phyloP scores from a whole-genome alignment of 148 eudicot species.

The Spergularia marina region DNA sequence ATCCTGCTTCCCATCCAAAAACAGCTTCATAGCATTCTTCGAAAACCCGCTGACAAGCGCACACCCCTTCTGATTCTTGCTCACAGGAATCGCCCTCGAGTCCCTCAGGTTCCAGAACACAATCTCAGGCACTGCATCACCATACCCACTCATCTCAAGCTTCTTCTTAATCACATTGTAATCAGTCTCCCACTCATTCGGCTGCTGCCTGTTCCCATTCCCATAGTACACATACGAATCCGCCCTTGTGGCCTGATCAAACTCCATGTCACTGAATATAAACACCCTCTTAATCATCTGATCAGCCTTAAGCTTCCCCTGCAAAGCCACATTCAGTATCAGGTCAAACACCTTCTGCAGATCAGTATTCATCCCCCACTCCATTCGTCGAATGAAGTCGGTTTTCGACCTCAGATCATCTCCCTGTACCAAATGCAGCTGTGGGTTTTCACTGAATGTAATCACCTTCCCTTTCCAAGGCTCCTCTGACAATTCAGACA shows the following conservation, averaged over 20 bases:
- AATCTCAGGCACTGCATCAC: slow-evolving; percentile 31
- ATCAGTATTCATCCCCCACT: slow-evolving; percentile 26
- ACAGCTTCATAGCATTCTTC: slow-evolving; percentile 35
- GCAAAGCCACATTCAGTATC: slow-evolving; percentile 22
- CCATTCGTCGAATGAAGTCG: slow-evolving; percentile 11
- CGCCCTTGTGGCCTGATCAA: slow-evolving; percentile 18
- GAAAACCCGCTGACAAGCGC: slow-evolving; percentile 32
- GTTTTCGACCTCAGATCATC: slow-evolving; percentile 3
- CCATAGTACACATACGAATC: background rate
- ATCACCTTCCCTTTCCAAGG: slow-evolving; percentile 37
- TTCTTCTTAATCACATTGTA: slow-evolving; percentile 20
- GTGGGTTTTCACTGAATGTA: slow-evolving; percentile 20
- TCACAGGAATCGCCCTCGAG: slow-evolving; percentile 24
- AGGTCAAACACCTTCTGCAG: slow-evolving; percentile 31
- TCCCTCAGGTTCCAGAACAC: slow-evolving; percentile 32
- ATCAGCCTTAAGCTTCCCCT: slow-evolving; percentile 13
- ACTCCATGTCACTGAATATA: slow-evolving; percentile 35
- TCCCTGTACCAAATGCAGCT: slow-evolving; percentile 17
- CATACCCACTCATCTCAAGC: slow-evolving; percentile 26
- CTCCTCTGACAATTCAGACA: slow-evolving; percentile 18
- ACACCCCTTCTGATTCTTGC: slow-evolving; percentile 22
- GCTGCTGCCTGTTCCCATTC: background rate
- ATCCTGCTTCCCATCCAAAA: slow-evolving; percentile 30
- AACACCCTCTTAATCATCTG: slow-evolving; percentile 31
- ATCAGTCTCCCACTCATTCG: slow-evolving; percentile 28